Evolutionary conservation across 805 yeast species (phyloP), one percentile per base, ranked within the genome.

Genomic region (Metschnikowia lochheadii): DNA sequence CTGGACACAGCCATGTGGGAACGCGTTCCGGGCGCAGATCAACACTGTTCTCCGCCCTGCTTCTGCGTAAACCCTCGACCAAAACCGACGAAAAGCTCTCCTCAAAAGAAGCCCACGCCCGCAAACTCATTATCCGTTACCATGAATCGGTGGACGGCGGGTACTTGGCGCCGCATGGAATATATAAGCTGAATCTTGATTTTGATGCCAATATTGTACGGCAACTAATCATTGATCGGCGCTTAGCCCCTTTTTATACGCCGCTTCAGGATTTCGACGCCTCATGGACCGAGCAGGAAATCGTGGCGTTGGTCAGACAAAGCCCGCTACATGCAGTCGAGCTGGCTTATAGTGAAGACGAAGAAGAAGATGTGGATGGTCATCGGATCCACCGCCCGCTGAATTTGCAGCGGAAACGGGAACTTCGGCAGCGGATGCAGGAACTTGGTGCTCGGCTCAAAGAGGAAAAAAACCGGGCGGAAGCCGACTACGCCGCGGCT

Each of bases 61-160:
- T 40, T 15, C 49, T 52, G 17, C 46, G 46, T 43, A 52, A 44
- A 32, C 32, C 40, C 14, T 40, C 50, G 4, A 37, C 46, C 34
- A 50, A 53, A 35, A 17, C 51, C n/a, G 79, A 70, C 44, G 91
- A 86, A 36, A 81, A 79, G 60, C 84, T 51, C 32, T 79, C 51
- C 64, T 62, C 46, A 64, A 65, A 46, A 49, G 87, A 83, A 53
- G 66, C 68, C 15, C 89, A 83, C 58, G 80, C 79, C 48, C 58
- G 69, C 54, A 77, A 82, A 21, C 69, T 87, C 48, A 70, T 87
- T 20, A 89, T 87, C 2, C 72, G 77, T 53, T 78, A 67, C 59
- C 74, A 74, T 37, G 96, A 89, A 61, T 81, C 74, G 55, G 96
- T 92, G 14, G 98, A 94, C 68, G 99, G 99, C 17, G 99, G 99